Evolutionary conservation across 1,284 basidiomycete species (phyloP), one percentile per base, ranked within the genome.

Genomic region (Retiboletus flavoniger): DNA sequence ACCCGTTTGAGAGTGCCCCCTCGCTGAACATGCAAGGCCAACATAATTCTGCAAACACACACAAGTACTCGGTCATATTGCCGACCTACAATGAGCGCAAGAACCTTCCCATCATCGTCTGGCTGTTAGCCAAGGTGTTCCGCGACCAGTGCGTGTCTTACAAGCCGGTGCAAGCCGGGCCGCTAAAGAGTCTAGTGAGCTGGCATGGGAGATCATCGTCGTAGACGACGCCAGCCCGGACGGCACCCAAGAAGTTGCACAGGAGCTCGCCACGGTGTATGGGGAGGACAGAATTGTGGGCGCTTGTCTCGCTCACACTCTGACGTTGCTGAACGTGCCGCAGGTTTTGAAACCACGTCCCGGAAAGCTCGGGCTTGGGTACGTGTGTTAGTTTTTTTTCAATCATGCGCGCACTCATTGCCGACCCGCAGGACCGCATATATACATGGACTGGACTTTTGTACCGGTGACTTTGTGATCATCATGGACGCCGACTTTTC

Each of bases 401-500:
- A 34, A 26, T 32, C 16, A 2, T 24, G 10, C 11, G 34, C 6
- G 43, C 9, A 39, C 48, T 62, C 3, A n/a, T 49, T 39, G 34
- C 49, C 6, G 44, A 26, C 44, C 24, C 14, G 32, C 60, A 93
- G 91, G 50, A 95, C 93, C 14, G 93, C 93, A 19, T 96, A 96
- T 70, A 91, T 95, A 49, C 90, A 96, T 69, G 93, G 93, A 11
- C 77, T 96, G 50, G 87, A 91, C 63, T 92, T 88, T 68, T 89
- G 87, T 66, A 86, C 88, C 0, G 93, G 93, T n/a, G 91, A 92
- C 72, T 96, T 94, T 74, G 91, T 95, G 34, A 91, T 95, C 66
- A 95, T 96, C 71, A 96, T 96, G 93, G 93, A 96, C 66, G 93
- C 93, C 48, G 93, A 96, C 74, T 95, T 96, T 71, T 95, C 92